Conservation (phyloP, 805 yeast species). For the Kuraishia piskuri region DNA sequence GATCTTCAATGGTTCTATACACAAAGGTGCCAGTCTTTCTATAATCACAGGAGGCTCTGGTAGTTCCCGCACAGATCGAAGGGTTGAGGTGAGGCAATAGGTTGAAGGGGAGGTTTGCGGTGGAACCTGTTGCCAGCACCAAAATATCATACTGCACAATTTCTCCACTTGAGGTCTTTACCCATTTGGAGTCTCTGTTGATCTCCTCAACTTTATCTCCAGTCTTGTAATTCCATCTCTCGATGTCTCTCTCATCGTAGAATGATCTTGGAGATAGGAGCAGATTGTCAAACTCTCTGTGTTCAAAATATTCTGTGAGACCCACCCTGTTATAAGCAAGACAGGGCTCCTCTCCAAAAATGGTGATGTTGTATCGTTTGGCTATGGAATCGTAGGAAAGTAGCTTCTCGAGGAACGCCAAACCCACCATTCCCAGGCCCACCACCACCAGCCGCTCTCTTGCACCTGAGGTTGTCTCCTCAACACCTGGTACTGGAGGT, state of each 20-base stretch:
- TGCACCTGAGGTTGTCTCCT: not conserved
- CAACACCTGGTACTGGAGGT: slow-evolving; percentile 2
- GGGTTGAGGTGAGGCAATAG: slow-evolving; percentile 12
- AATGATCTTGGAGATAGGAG: slow-evolving; percentile 18
- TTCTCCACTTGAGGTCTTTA: slow-evolving; percentile 11
- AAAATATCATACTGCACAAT: slow-evolving; percentile 16
- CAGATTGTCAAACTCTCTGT: slow-evolving; percentile 17
- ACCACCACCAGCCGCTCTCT: slow-evolving; percentile 20
- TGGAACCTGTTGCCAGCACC: slow-evolving; percentile 25
- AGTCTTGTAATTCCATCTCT: slow-evolving; percentile 17
- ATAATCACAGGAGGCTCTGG: slow-evolving; percentile 8
- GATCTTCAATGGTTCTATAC: slow-evolving; percentile 25
- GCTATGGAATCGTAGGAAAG: slow-evolving; percentile 21
- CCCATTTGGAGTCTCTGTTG: slow-evolving; percentile 9
- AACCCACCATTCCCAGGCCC: slow-evolving; percentile 29
- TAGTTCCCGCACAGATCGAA: slow-evolving; percentile 2
- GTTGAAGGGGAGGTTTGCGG: slow-evolving; percentile 20
- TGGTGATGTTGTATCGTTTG: slow-evolving; percentile 17
- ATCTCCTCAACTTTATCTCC: slow-evolving; percentile 14
- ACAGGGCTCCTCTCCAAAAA: slow-evolving; percentile 27
- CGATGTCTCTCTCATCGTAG: slow-evolving; percentile 13
- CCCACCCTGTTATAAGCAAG: slow-evolving; percentile 29
- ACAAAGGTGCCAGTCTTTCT: slow-evolving; percentile 24
- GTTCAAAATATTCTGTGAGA: slow-evolving; percentile 21
- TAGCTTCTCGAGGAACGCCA: slow-evolving; percentile 25